These are phyloP conservation scores for Talaromyces ruber DNA, from an alignment of 495 filamentous ascomycete genomes.

Conservation along the genomic window DNA sequence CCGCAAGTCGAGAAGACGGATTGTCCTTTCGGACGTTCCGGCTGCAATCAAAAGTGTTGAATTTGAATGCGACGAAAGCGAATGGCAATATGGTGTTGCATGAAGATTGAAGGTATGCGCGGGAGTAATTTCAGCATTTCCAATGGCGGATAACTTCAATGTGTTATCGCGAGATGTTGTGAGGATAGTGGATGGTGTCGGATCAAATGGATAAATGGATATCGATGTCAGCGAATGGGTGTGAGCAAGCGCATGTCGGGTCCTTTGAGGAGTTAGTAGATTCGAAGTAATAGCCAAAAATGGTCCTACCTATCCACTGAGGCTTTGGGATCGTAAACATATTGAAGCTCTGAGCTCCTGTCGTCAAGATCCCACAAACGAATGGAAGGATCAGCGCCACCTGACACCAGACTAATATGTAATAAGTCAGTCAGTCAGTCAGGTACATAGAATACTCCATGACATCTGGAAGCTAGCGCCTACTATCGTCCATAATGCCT, in stretches of 20 bases:
- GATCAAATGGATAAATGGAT: slow-evolving; percentile 79
- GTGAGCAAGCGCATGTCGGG: slow-evolving; percentile 44
- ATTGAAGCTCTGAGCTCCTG: slow-evolving; percentile 24
- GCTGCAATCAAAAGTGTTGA: slow-evolving; percentile 71
- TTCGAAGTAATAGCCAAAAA: slow-evolving; percentile 13
- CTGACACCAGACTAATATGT: slow-evolving; percentile 61
- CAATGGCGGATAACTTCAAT: slow-evolving; percentile 69
- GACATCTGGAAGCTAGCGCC: slow-evolving; percentile 14
- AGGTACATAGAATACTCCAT: background rate
- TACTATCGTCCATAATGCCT: slow-evolving; percentile 70
- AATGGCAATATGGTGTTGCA: slow-evolving; percentile 66
- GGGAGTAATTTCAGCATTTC: slow-evolving; percentile 35
- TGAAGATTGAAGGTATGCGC: slow-evolving; percentile 61
- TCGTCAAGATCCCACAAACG: slow-evolving; percentile 76
- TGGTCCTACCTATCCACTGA: slow-evolving; percentile 25
- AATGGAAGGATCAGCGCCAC: slow-evolving; percentile 70
- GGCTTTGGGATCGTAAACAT: slow-evolving; percentile 42
- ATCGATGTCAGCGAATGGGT: slow-evolving; percentile 76
- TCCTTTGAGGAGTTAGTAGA: background rate
- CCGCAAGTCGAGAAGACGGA: slow-evolving; percentile 74
- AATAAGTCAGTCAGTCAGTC: slow-evolving; percentile 9
- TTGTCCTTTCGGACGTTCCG: slow-evolving; percentile 69
- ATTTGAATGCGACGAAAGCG: slow-evolving; percentile 60
- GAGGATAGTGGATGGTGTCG: slow-evolving; percentile 63
- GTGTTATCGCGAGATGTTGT: slow-evolving; percentile 78